Percentiles rank a stretch among this genome's conserved stretches.
Conservation (phyloP, 495 filamentous ascomycete species). For the Tuber melanosporum region DNA sequence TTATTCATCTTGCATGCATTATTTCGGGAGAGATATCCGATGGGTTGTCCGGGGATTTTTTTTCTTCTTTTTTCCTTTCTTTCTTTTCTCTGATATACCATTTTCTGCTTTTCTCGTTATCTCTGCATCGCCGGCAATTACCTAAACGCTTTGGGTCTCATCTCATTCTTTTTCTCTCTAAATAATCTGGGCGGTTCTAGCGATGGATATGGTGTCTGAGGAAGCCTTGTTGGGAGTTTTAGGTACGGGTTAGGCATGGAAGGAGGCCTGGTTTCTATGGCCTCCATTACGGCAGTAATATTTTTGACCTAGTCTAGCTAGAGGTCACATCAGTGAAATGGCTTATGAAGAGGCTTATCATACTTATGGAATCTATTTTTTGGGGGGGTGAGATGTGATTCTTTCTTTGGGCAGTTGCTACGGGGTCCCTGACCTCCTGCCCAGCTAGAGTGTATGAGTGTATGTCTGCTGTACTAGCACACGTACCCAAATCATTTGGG, state of each 20-base stretch:
- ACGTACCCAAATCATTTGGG: not conserved
- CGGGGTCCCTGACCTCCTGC: not conserved
- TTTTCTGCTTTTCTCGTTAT: not conserved
- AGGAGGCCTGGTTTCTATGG: not conserved
- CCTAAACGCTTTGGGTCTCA: not conserved
- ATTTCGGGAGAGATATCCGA: not conserved
- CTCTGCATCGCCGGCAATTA: constrained; percentile 2
- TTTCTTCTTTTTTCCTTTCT: not conserved
- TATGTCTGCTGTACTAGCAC: too few relatives aligned
- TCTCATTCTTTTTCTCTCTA: constrained; percentile 18
- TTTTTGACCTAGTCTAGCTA: not conserved
- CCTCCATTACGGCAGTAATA: not conserved
- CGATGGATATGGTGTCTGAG: not conserved
- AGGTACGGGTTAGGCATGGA: not conserved
- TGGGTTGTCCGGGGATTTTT: not conserved
- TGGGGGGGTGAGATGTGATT: not conserved
- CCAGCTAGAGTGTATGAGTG: not conserved
- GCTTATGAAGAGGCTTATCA: not conserved
- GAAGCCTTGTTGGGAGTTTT: not conserved
- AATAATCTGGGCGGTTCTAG: constrained; percentile 23
- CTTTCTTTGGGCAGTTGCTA: not conserved
- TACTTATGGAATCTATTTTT: not conserved
- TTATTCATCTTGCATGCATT: constrained; percentile 2
- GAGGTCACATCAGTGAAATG: not conserved
- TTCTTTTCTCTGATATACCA: not conserved